Percentiles rank a stretch among this genome's conserved stretches.
Conservation (phyloP, 2,329 filamentous ascomycete genomes). For the Scopulariopsis brevicaulis region DNA sequence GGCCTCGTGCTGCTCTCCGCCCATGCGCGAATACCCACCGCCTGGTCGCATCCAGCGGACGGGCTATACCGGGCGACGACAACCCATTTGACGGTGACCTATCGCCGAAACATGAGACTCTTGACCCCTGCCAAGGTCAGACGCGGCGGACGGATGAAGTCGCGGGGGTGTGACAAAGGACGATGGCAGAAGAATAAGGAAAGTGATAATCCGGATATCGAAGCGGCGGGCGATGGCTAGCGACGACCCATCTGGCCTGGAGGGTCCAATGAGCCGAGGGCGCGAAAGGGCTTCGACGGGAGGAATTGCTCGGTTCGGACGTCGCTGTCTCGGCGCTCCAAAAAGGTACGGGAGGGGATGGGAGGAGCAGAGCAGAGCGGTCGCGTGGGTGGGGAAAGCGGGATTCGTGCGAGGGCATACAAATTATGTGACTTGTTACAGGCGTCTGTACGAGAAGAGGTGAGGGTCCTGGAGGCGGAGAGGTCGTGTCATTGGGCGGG, state of each 20-base stretch:
- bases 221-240: neutral
- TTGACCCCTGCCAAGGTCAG: neutral
- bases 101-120: slow-evolving; percentile 1
- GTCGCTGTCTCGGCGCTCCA: neutral
- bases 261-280: slow-evolving; percentile 3
- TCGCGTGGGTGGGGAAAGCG: neutral
- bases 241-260: neutral
- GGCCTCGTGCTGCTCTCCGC: neutral
- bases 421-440: neutral
- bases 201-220: neutral
- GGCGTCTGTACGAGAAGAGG: neutral
- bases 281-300: neutral
- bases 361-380: neutral
- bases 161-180: neutral
- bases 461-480: neutral
- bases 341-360: neutral
- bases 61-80: neutral
- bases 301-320: neutral
- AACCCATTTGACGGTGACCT: slow-evolving; percentile 3
- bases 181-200: neutral
- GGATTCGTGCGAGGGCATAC: neutral
- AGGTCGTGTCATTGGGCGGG: neutral
- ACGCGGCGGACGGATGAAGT: neutral
- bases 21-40: neutral
- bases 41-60: slow-evolving; percentile 2